These are phyloP conservation scores for Fusarium torreyae DNA, from an alignment of 2,329 filamentous ascomycete species.

Conservation along the genomic window DNA sequence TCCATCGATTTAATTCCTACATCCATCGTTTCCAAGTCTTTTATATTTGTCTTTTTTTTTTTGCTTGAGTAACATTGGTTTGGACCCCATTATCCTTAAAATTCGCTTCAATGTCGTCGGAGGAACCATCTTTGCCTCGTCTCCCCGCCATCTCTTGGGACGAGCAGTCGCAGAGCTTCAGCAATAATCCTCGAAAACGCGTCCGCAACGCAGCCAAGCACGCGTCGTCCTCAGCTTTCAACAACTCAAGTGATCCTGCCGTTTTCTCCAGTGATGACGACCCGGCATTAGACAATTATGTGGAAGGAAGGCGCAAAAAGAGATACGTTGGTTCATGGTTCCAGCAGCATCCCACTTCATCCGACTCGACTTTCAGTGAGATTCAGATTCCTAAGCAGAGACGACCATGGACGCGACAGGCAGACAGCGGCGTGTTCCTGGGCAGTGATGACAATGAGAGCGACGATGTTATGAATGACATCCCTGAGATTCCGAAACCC, in stretches of 20 bases:
- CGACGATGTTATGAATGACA: constrained; percentile 56
- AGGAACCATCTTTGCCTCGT: constrained; percentile 60
- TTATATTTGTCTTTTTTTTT: constrained; percentile 11
- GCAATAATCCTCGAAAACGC: constrained; percentile 59
- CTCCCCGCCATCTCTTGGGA: constrained; percentile 59
- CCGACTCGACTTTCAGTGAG: constrained; percentile 64
- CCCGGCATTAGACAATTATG: constrained; percentile 76
- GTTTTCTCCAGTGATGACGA: constrained; percentile 82
- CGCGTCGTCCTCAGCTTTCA: constrained; percentile 58
- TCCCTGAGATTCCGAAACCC: constrained; percentile 53
- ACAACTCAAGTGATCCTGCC: constrained; percentile 79
- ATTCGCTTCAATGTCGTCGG: constrained; percentile 52
- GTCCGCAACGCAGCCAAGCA: constrained; percentile 52
- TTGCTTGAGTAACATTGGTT: constrained; percentile 22
- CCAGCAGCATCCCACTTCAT: constrained; percentile 69
- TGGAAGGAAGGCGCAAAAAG: constrained; percentile 70
- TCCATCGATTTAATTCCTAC: constrained; percentile 17
- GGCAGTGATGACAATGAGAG: constrained; percentile 70
- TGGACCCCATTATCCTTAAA: constrained; percentile 2
- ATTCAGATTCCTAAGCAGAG: constrained; percentile 59
- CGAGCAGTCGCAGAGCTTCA: constrained; percentile 57
- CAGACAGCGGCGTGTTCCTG: constrained; percentile 80
- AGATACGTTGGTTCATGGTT: constrained; percentile 79
- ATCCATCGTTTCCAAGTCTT: constrained; percentile 13
- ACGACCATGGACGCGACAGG: constrained; percentile 70